A percentile compares a stretch with the other conserved stretches of the same genome.
These are phyloP conservation scores for Globisporangium camurandrum DNA, from an alignment of 352 stramenopile species.

Conservation along the genomic window DNA sequence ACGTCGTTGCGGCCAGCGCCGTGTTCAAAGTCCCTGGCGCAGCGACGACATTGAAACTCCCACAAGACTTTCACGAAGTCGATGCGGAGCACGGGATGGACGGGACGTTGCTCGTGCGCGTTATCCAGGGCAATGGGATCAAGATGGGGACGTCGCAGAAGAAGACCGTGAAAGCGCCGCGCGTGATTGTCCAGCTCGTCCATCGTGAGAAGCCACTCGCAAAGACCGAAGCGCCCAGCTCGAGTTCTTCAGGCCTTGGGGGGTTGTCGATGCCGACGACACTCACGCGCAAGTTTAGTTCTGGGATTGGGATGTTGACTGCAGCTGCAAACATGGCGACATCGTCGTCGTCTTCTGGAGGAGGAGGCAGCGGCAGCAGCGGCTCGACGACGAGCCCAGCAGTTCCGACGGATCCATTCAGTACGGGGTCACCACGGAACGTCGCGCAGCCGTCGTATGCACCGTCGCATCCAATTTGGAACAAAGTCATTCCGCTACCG, in stretches of 20 bases:
- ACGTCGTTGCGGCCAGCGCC: slow-evolving; percentile 78
- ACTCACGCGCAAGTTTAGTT: slow-evolving; percentile 69
- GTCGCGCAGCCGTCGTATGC: slow-evolving; percentile 43
- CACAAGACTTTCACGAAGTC: slow-evolving; percentile 84
- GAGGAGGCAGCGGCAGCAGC: slow-evolving; percentile 3
- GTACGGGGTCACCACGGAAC: slow-evolving; percentile 54
- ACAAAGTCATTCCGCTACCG: slow-evolving; percentile 65
- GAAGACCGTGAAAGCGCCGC: slow-evolving; percentile 58
- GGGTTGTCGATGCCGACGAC: slow-evolving; percentile 61
- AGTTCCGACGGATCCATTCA: slow-evolving; percentile 32
- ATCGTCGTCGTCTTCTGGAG: too few relatives aligned
- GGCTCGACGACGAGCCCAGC: slow-evolving; percentile 23
- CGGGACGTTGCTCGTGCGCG: slow-evolving; percentile 58
- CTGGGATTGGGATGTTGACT: slow-evolving; percentile 47
- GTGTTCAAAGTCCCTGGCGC: slow-evolving; percentile 84
- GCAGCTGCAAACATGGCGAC: slow-evolving; percentile 25
- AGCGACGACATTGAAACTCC: slow-evolving; percentile 79
- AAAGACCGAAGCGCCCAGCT: slow-evolving; percentile 24
- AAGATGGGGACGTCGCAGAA: slow-evolving; percentile 64
- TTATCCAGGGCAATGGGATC: slow-evolving; percentile 78
- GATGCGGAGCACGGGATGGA: slow-evolving; percentile 70
- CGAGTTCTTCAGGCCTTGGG: slow-evolving; percentile 26
- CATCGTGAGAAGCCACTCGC: slow-evolving; percentile 48
- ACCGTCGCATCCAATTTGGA: slow-evolving; percentile 76
- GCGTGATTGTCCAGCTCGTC: slow-evolving; percentile 46